phyloP scores from a whole-genome alignment of 768 basidiomycete species.

The Cystobasidium tubakii region DNA sequence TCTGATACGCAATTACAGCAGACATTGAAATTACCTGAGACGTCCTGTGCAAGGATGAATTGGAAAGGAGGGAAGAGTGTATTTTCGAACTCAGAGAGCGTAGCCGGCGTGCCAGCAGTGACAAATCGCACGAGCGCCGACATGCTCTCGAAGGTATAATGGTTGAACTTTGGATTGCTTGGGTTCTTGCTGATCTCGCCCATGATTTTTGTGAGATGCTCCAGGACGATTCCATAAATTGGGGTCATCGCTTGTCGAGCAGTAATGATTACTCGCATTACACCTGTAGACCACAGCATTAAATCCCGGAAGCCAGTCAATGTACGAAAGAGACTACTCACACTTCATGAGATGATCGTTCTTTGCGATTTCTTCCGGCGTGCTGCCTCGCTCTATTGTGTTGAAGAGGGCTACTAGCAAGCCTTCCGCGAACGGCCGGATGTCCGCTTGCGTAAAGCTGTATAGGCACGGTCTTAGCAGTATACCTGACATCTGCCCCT shows the following conservation, averaged over 20 bases:
- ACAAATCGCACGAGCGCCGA: slow-evolving; percentile 89
- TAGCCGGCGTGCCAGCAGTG: slow-evolving; percentile 62
- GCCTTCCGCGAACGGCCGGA: slow-evolving; percentile 71
- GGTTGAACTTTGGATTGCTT: slow-evolving; percentile 94
- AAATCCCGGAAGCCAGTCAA: too few relatives aligned
- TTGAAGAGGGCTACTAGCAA: slow-evolving; percentile 63
- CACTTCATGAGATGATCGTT: slow-evolving; percentile 99
- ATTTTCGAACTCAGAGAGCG: slow-evolving; percentile 69
- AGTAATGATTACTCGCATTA: slow-evolving; percentile 87
- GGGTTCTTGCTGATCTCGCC: slow-evolving; percentile 89
- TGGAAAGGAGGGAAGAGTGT: slow-evolving; percentile 81
- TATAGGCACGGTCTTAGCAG: background rate
- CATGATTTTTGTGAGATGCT: slow-evolving; percentile 72
- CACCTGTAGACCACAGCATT: slow-evolving; percentile 56
- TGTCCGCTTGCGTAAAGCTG: slow-evolving; percentile 82
- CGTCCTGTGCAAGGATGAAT: slow-evolving; percentile 80
- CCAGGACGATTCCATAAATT: slow-evolving; percentile 61
- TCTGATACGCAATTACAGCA: background rate
- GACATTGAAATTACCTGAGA: slow-evolving; percentile 63
- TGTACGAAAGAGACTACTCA: too few relatives aligned
- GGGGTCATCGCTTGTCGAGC: slow-evolving; percentile 71
- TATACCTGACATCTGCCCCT: background rate
- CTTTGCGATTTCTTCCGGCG: slow-evolving; percentile 87
- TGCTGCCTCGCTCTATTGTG: slow-evolving; percentile 70
- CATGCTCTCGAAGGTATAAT: slow-evolving; percentile 93